Evolutionary conservation across 2,329 filamentous ascomycete species (phyloP).

Genomic region (Metarhizium anisopliae): DNA sequence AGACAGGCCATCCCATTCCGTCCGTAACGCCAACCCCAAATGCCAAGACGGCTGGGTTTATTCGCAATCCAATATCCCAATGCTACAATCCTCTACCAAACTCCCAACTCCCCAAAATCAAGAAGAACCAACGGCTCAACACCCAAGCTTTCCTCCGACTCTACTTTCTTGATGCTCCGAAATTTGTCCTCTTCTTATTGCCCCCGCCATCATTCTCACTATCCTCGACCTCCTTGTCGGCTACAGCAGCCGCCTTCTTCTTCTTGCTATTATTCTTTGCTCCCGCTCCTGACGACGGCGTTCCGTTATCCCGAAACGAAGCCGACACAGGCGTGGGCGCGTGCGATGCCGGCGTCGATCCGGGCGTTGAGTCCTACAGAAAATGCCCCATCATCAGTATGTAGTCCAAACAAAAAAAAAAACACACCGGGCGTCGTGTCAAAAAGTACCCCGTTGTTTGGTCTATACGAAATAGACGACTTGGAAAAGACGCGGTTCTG

Average conservation of each 20-base stretch:
- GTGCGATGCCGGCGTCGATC: slow-evolving; percentile 34
- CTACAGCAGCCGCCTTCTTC: slow-evolving; percentile 28
- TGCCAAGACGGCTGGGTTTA: background rate
- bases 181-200: slow-evolving; percentile 52
- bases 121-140: background rate
- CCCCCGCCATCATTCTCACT: slow-evolving; percentile 50
- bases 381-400: background rate
- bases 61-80: too few species aligned
- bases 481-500: slow-evolving; percentile 66
- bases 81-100: background rate
- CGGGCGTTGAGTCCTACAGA: slow-evolving; percentile 32
- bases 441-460: slow-evolving; percentile 25
- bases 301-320: slow-evolving; percentile 41
- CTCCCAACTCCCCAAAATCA: background rate
- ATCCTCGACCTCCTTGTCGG: slow-evolving; percentile 35
- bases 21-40: background rate
- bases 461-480: slow-evolving; percentile 54
- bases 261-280: slow-evolving; percentile 36
- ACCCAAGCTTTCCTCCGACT: slow-evolving; percentile 1
- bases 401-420: background rate
- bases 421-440: background rate
- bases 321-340: slow-evolving; percentile 48
- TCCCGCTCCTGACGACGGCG: slow-evolving; percentile 43
- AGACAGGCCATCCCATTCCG: background rate
- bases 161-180: slow-evolving; percentile 44